phyloP scores from a whole-genome alignment of 2,329 filamentous ascomycete species.

The Didymella glomerata region DNA sequence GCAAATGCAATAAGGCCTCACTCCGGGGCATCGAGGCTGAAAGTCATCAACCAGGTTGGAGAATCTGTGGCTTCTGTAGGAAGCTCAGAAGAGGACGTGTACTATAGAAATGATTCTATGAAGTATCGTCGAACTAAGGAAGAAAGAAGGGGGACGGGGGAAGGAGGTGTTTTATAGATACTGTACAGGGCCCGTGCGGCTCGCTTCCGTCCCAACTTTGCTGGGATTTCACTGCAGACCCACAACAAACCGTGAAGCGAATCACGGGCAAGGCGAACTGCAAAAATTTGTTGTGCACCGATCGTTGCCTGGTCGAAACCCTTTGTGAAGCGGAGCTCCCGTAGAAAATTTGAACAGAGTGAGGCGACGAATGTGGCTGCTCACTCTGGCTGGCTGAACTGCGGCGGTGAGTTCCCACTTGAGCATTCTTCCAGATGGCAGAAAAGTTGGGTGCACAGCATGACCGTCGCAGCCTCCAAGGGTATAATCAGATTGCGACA shows the following conservation, averaged over 20 bases:
- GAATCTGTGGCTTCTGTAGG: conserved; percentile 90
- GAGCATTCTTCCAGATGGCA: too few relatives aligned
- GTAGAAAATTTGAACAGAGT: not conserved
- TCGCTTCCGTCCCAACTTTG: not conserved
- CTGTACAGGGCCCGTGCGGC: not conserved
- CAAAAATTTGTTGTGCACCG: conserved; percentile 7
- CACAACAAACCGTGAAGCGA: conserved; percentile 3
- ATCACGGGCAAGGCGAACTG: conserved; percentile 6
- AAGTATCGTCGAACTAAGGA: conserved; percentile 30
- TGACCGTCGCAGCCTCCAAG: too few relatives aligned
- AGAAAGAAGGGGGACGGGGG: conserved; percentile 17
- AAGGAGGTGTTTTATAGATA: conserved; percentile 4
- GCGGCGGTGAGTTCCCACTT: not conserved
- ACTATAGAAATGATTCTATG: conserved; percentile 81
- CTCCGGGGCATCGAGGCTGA: conserved; percentile 87
- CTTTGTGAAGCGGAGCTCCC: not conserved
- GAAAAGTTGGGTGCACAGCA: too few relatives aligned
- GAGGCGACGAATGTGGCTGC: not conserved
- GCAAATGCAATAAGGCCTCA: conserved; percentile 73
- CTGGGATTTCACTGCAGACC: conserved; percentile 11
- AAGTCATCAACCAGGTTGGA: conserved; percentile 90
- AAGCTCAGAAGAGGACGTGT: conserved; percentile 91
- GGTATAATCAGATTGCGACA: too few relatives aligned
- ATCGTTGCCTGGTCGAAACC: conserved; percentile 1
- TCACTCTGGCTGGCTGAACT: not conserved